These are phyloP conservation scores for Hyphopichia wangnamkhiaoensis DNA, from an alignment of 1,139 yeast genomes.

Conservation along the genomic window DNA sequence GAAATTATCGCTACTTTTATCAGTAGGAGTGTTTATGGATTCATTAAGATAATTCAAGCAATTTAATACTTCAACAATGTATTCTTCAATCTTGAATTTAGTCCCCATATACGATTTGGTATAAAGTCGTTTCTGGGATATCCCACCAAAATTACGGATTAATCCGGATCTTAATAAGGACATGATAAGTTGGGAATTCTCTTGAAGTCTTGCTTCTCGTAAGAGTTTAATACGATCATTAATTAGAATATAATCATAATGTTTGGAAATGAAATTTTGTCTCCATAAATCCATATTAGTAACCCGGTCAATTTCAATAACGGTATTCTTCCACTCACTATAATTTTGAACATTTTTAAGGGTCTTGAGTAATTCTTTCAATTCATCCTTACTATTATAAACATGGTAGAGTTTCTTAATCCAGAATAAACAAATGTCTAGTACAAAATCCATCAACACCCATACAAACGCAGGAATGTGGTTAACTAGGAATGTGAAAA, in stretches of 20 bases:
- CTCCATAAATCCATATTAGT: slow-evolving; percentile 81
- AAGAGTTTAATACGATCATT: slow-evolving; percentile 69
- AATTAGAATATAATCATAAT: slow-evolving; percentile 82
- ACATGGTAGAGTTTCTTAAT: slow-evolving; percentile 38
- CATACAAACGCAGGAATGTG: slow-evolving; percentile 63
- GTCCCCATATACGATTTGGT: slow-evolving; percentile 87
- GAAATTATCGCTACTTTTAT: slow-evolving; percentile 30
- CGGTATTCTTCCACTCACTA: slow-evolving; percentile 63
- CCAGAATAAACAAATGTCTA: slow-evolving; percentile 67
- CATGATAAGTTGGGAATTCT: slow-evolving; percentile 61
- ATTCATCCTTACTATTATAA: slow-evolving; percentile 40
- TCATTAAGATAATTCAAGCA: slow-evolving; percentile 62
- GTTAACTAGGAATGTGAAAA: slow-evolving; percentile 33
- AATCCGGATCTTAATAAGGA: slow-evolving; percentile 80
- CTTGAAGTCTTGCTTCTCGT: slow-evolving; percentile 58
- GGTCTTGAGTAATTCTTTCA: slow-evolving; percentile 39
- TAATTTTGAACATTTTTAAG: slow-evolving; percentile 48
- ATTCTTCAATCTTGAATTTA: slow-evolving; percentile 83
- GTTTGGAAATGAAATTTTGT: slow-evolving; percentile 76
- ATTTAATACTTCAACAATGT: slow-evolving; percentile 70
- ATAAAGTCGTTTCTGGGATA: slow-evolving; percentile 76
- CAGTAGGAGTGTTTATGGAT: slow-evolving; percentile 27
- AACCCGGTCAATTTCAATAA: slow-evolving; percentile 60
- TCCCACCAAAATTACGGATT: slow-evolving; percentile 88
- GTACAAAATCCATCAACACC: slow-evolving; percentile 58